Conservation (phyloP, 371 early-diverging fungal genomes). For the Mucor sp. region DNA sequence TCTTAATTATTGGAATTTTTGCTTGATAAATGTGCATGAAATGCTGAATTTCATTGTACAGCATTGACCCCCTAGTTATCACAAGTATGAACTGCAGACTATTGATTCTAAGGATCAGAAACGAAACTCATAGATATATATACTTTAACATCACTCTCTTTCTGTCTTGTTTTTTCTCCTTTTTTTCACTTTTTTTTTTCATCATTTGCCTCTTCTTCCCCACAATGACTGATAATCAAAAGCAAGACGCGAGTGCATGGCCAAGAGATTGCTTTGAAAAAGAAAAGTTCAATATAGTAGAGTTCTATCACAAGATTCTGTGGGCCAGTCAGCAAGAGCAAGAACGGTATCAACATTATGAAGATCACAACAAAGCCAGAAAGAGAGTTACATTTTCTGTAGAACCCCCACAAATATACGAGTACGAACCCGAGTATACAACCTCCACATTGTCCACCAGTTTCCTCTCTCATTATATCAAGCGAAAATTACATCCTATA, state of each 20-base stretch:
- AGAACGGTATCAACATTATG: neutral
- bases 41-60: neutral
- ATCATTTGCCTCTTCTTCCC: neutral
- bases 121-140: neutral
- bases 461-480: neutral
- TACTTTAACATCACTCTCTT: neutral
- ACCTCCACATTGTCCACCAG: neutral
- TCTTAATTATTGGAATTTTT: neutral
- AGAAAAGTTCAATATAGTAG: constrained; percentile 10
- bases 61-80: neutral
- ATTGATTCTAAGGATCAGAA: neutral
- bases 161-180: neutral
- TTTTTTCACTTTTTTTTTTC: neutral
- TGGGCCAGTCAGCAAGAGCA: constrained; percentile 18
- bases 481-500: neutral
- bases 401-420: constrained; percentile 15
- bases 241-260: neutral
- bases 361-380: neutral
- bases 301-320: constrained; percentile 18
- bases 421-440: constrained; percentile 21
- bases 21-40: neutral
- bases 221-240: neutral
- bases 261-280: neutral
- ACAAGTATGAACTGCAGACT: neutral
- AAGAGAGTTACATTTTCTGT: constrained; percentile 16